Percentiles rank a stretch among this genome's conserved stretches.
Evolutionary conservation across 2,329 filamentous ascomycete genomes (phyloP).

Genomic region (Leptographium wingfieldii): DNA sequence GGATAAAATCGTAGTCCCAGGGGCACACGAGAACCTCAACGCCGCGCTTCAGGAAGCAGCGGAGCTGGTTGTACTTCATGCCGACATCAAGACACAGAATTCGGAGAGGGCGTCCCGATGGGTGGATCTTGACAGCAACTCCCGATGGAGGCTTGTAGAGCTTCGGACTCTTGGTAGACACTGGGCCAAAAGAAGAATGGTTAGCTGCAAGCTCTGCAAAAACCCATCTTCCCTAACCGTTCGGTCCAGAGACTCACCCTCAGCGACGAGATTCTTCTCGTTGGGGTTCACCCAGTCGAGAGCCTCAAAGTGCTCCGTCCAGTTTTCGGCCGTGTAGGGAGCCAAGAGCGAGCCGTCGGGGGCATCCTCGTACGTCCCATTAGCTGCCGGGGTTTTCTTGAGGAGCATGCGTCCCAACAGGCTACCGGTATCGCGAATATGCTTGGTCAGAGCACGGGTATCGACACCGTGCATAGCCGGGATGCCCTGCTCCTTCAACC

Average conservation of each 20-base stretch:
- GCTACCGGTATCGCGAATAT: constrained; percentile 84
- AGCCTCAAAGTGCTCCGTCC: constrained; percentile 55
- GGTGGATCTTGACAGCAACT: constrained; percentile 68
- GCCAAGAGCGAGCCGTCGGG: constrained; percentile 16
- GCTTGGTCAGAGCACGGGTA: constrained; percentile 86
- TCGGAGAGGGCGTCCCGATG: constrained; percentile 74
- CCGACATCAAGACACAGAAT: constrained; percentile 92
- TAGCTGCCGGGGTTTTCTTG: constrained; percentile 34
- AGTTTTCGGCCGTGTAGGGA: constrained; percentile 25
- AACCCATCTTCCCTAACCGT: no score
- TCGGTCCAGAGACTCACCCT: constrained; percentile 53
- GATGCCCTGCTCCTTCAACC: constrained; percentile 91
- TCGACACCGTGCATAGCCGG: constrained; percentile 94
- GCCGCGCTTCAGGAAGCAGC: constrained; percentile 81
- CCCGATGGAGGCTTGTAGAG: constrained; percentile 67
- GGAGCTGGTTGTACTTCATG: constrained; percentile 95
- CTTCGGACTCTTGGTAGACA: constrained; percentile 78
- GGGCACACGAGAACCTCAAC: constrained; percentile 91
- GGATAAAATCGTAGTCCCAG: constrained; percentile 87
- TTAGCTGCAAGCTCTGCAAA: background rate
- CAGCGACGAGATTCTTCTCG: constrained; percentile 78
- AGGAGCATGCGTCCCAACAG: constrained; percentile 88
- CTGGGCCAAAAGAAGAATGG: constrained; percentile 35
- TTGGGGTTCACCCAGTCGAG: constrained; percentile 90
- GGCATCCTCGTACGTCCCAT: constrained; percentile 18